These are phyloP conservation scores for Ophiosphaerella narmari DNA, from an alignment of 2,329 filamentous ascomycete species.

Conservation along the genomic window DNA sequence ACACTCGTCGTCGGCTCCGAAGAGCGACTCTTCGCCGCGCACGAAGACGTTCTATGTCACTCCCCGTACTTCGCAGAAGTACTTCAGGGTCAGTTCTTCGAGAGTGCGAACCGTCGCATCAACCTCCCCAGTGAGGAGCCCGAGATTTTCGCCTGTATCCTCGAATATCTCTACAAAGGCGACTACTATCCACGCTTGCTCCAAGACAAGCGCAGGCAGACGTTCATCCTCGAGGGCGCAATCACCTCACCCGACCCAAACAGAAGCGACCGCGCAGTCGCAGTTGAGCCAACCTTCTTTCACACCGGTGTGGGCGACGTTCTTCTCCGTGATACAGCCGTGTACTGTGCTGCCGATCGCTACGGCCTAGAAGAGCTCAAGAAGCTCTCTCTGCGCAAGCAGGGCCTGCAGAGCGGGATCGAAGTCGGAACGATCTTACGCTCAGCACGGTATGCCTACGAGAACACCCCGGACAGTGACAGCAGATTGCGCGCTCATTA, in stretches of 20 bases:
- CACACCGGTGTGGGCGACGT: conserved; percentile 74
- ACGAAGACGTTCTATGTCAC: conserved; percentile 87
- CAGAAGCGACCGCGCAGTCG: conserved; percentile 60
- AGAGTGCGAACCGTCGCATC: conserved; percentile 73
- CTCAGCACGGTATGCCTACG: conserved; percentile 93
- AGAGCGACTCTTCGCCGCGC: conserved; percentile 88
- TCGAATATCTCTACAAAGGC: conserved; percentile 97
- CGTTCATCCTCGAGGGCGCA: conserved; percentile 85
- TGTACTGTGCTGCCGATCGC: conserved; percentile 91
- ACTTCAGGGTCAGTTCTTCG: conserved; percentile 73
- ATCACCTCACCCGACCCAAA: conserved; percentile 59
- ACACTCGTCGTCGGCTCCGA: conserved; percentile 84
- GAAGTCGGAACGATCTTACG: conserved; percentile 89
- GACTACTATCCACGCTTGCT: conserved; percentile 92
- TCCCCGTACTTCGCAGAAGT: conserved; percentile 81
- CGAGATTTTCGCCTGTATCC: conserved; percentile 88
- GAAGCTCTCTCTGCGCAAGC: conserved; percentile 87
- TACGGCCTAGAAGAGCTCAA: conserved; percentile 94
- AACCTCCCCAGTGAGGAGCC: conserved; percentile 80
- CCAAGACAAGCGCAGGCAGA: conserved; percentile 82
- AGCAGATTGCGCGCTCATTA: conserved; percentile 94
- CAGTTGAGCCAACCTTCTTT: conserved; percentile 76
- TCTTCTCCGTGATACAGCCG: conserved; percentile 86
- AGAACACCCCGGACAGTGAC: conserved; percentile 91
- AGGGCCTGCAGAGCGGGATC: conserved; percentile 90